phyloP scores from a whole-genome alignment of 2,329 filamentous ascomycete species.

The Ampelomyces quisqualis region DNA sequence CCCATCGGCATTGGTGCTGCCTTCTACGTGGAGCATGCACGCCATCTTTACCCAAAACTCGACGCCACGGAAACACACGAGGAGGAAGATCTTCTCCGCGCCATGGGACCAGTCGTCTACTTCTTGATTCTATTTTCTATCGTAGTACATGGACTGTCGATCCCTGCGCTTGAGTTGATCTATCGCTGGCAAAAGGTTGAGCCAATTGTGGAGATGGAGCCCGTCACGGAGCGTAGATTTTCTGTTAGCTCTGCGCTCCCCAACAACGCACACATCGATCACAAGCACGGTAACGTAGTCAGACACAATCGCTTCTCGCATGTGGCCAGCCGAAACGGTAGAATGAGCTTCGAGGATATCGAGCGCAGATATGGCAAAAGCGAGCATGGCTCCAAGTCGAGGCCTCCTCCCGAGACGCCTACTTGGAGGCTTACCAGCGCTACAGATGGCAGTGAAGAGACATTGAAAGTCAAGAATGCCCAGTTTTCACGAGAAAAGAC shows the following conservation, averaged over 20 bases:
- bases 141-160: conserved; percentile 52
- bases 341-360: conserved; percentile 5
- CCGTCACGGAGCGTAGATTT: conserved; percentile 44
- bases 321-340: conserved; percentile 6
- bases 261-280: conserved; percentile 46
- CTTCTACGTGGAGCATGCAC: conserved; percentile 51
- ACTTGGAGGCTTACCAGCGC: conserved; percentile 5
- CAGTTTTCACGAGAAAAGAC: conserved; percentile 3
- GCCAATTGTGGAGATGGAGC: conserved; percentile 46
- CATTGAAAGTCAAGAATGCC: not conserved
- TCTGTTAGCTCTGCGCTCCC: conserved; percentile 41
- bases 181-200: conserved; percentile 46
- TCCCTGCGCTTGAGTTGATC: conserved; percentile 47
- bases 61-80: conserved; percentile 43
- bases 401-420: conserved; percentile 3
- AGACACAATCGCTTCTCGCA: conserved; percentile 53
- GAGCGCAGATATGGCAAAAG: not conserved
- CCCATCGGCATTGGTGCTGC: conserved; percentile 50
- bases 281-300: conserved; percentile 35
- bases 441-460: conserved; percentile 4
- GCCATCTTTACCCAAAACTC: conserved; percentile 47
- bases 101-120: conserved; percentile 51
- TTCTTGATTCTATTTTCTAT: conserved; percentile 52
- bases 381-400: conserved; percentile 1
- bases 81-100: conserved; percentile 45